Base-by-base conservation (phyloP, 2,329 filamentous ascomycete genomes). In the Colletotrichum melonis region DNA sequence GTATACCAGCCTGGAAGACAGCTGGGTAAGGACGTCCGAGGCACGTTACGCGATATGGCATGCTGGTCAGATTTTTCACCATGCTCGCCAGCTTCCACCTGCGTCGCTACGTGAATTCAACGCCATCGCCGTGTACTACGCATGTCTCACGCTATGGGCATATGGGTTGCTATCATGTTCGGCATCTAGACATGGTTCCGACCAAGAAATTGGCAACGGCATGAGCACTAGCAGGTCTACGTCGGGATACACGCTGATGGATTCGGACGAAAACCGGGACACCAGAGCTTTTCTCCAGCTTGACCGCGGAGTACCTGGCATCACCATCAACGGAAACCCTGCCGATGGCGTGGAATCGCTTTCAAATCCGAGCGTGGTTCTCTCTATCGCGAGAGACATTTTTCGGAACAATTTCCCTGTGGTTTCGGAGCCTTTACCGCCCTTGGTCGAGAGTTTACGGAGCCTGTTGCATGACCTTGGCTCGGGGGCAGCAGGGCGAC, bases 1-100 rank as follows among this genome's bases (percentile, higher is more conserved):
- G 0, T 82, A 81, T 30, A 77, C 81, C 12, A 78, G 77, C 1
- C 78, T 83, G 0, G 75, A 80, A 0, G 79, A 82, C 35, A 73
- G 67, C 49, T 85, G 84, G 82, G 81, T 80, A 3, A 78, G 79
- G 8, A 80, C 79, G 16, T 77, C 80, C 22, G 78, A 81, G 14
- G 81, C 82, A 0, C 79, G 84, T 2, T 72, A 79, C 5, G 78
- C 79, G 3, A 69, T 80, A 2, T 80, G 75, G 54, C 78, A 81
- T 26, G 79, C 79, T 0, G 78, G 77, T n/a, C 77, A 80, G 28
- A 78, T 80, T 4, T 70, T 80, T 5, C 75, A 77, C 5, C 72
- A 74, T 32, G 76, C 76, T 2, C 75, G 74, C 12, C 55, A 66
- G 22, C 69, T 78, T 0, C 74, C 76, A 0, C 73, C 70, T 8